Conservation (phyloP, 371 early-diverging fungal genomes). For the Nosema bombycis region DNA sequence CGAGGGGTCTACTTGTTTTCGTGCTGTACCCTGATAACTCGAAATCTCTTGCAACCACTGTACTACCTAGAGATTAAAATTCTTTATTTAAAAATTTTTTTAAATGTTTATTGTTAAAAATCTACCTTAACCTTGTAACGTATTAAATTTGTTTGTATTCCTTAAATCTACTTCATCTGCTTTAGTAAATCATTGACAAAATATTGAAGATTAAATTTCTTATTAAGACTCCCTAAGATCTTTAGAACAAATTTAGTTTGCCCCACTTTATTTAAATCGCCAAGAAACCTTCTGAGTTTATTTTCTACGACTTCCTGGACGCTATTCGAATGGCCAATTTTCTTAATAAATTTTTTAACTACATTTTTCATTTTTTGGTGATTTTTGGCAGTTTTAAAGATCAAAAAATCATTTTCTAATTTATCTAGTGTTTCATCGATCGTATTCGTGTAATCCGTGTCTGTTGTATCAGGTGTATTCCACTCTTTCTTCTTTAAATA, state of each 20-base stretch:
- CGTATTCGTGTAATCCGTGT: conserved; percentile 24
- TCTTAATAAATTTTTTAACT: conserved; percentile 10
- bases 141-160: no score
- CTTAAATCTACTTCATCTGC: no score
- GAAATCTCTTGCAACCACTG: no score
- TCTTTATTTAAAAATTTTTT: no score
- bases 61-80: no score
- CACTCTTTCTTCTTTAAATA: conserved; percentile 26
- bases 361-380: conserved; percentile 8
- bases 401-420: conserved; percentile 46
- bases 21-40: no score
- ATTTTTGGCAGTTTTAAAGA: conserved; percentile 14
- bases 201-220: conserved; percentile 29
- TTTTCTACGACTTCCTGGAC: conserved; percentile 30
- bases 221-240: conserved; percentile 33
- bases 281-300: conserved; percentile 27
- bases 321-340: background rate
- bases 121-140: no score
- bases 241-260: conserved; percentile 11
- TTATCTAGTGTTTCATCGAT: conserved; percentile 35
- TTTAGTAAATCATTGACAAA: conserved; percentile 23
- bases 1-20: no score
- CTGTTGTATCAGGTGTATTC: conserved; percentile 19
- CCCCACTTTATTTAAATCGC: conserved; percentile 6
- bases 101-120: no score